Evolutionary conservation across 2,329 filamentous ascomycete species (phyloP), one percentile per base, ranked within the genome.

Genomic region (Fusarium pseudoanthophilum): DNA sequence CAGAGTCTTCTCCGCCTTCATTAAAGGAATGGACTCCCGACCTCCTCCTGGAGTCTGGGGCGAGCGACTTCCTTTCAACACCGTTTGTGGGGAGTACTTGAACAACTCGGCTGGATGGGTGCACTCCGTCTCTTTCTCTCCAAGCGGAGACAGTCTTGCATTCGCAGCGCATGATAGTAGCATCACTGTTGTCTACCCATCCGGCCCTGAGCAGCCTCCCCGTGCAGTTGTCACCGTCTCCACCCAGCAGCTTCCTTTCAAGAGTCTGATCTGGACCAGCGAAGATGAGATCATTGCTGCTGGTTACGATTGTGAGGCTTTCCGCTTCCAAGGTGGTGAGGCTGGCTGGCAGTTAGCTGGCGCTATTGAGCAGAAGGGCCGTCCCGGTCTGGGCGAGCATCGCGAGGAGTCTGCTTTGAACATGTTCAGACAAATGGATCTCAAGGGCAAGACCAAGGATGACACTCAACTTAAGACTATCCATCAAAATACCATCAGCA

Each of bases 381-480:
- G 88, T 10, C 86, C 88, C 34, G 92, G 89, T 46, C 82, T 87
- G 62, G 91, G 88, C 65, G 89, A 90, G 62, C 85, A 86, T 67
- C 89, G 92, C 37, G 96, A 98, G 83, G 96, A 98, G 82, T 96
- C 93, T 74, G 96, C 96, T 30, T 86, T 98, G 82, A 97, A 98
- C 84, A 97, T 98, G 94, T 99, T 99, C 86, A 91, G 91, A 79
- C 95, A 98, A 86, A 98, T 99, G 96, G 96, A 99, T 83, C 88
- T 99, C 74, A 97, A 96, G 88, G 96, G 96, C 71, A 97, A 97
- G 84, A 86, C 88, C 63, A 94, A 94, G 80, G 95, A 97, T 79
- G 95, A 98, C 81, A 98, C 95, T 8, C 93, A 97, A 85, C 87
- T 99, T 77, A 96, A 94, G 85, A 98, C 96, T 16, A 91, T 96